Evolutionary conservation across 2,329 filamentous ascomycete species (phyloP), one percentile per base, ranked within the genome.

Genomic region (Waltergamsia citrina): DNA sequence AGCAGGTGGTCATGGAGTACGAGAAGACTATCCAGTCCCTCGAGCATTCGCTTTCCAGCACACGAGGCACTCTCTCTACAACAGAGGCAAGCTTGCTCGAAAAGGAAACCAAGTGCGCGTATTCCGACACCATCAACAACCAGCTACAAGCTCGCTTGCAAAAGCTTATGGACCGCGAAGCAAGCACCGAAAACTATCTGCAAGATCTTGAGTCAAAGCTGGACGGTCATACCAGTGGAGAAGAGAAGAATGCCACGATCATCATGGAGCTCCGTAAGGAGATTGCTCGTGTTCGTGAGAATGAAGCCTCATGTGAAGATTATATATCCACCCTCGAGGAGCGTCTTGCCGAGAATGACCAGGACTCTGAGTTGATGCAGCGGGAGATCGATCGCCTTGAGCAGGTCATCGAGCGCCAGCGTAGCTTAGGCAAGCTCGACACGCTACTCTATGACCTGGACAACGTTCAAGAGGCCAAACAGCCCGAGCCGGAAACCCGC

Each of bases 241-340:
- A 95, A 50, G 92, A 96, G 58, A 92, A 87, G 65, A 94, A 92
- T 46, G 77, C 85, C 6, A 78, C 82, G 11, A 81, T 94, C 35
- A 81, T 96, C 38, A 64, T 77, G 33, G 87, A 96, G 53, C 67
- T 98, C 34, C 84, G 88, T 33, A 95, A 94, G 52, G 92, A 98
- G 60, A 81, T 98, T 40, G 70, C 81, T 17, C 81, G 90, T 27
- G 75, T 88, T 12, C 78, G 88, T 32, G 92, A 95, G 49, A 95
- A 87, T 46, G 92, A 98, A 61, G 74, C 81, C 4, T 81, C 82
- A 25, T 87, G 81, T 45, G 92, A 98, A 55, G 92, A 96, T 44
- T 98, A 98, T 56, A 96, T 98, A 34, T 94, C 90, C 1, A 96
- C 88, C 0, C 66, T 98, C 9, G 92, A 98, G 54, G 92, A 96